Base-by-base conservation (phyloP, 2,329 filamentous ascomycete species). In the Aspergillus versicolor region DNA sequence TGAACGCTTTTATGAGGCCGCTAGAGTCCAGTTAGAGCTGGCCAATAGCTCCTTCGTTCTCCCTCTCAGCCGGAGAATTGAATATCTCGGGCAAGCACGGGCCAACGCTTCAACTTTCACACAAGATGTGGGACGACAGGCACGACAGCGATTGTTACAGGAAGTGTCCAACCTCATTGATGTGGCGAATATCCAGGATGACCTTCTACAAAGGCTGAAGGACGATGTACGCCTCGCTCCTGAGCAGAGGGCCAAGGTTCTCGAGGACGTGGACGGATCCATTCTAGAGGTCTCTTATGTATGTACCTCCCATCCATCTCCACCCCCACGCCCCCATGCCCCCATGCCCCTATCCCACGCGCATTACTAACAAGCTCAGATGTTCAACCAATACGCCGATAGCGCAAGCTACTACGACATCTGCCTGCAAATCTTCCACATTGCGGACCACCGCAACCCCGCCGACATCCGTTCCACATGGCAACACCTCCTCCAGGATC, bases 361-460 rank as follows among this genome's bases (percentile, higher is more conserved):
- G 12, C 27, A 11, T 34, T 27, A 61, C 70, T 61, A 57, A 61
- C 24, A 46, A 53, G 24, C 9, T 34, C 49, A 95, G 87, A 85
- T 99, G n/a, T 99, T 91, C 78, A 96, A 97, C 71, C 80, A 86
- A 61, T 99, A 92, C 67, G 91, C 92, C 54, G 92, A 97, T 69
- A 88, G 91, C 68, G 94, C 91, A 2, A 88, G 87, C 49, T 99
- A 99, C 80, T 93, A 92, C 76, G 94, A 97, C 71, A 84, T 99
- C 50, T 96, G 91, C 70, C 84, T 99, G 8, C 82, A 93, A 58
- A 96, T 99, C 68, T 97, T 92, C 79, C 89, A 95, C 73, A 85
- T 89, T 1, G 93, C 93, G 45, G 92, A 97, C 73, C 91, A 96
- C 78, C 89, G 93, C 66, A 95, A 93, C 67, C 82, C 91, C 2